These are phyloP conservation scores for Phytophthora kernoviae DNA, from an alignment of 352 stramenopile genomes.

Conservation along the genomic window DNA sequence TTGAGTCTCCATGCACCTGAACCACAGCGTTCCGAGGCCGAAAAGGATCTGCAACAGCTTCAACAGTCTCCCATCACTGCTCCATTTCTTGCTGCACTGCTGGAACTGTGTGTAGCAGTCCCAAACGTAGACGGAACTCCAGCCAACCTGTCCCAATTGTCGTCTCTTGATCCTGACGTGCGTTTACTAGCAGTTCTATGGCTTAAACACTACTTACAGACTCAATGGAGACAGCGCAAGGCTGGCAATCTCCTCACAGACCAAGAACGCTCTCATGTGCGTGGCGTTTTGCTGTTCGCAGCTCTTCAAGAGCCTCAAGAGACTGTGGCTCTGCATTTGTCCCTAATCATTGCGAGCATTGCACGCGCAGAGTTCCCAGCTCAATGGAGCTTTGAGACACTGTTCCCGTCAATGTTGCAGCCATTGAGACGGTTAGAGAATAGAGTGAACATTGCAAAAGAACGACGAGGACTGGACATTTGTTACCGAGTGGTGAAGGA, in stretches of 20 bases:
- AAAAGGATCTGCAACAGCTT: conserved; percentile 62
- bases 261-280: conserved; percentile 51
- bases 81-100: conserved; percentile 47
- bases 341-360: conserved; percentile 68
- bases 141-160: conserved; percentile 30
- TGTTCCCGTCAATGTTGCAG: conserved; percentile 72
- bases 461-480: conserved; percentile 58
- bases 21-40: conserved; percentile 49
- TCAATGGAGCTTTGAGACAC: conserved; percentile 64
- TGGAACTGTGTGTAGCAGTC: conserved; percentile 51
- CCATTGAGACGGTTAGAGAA: conserved; percentile 34
- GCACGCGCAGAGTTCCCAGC: conserved; percentile 76
- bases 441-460: conserved; percentile 16
- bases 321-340: conserved; percentile 63
- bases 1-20: conserved; percentile 46
- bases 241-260: conserved; percentile 34
- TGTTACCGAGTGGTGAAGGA: conserved; percentile 84
- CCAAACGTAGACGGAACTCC: conserved; percentile 32
- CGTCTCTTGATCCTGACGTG: conserved; percentile 46
- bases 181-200: conserved; percentile 74
- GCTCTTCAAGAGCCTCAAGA: conserved; percentile 65
- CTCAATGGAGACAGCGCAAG: conserved; percentile 49
- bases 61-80: conserved; percentile 37
- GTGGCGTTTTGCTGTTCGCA: conserved; percentile 62
- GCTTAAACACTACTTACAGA: conserved; percentile 78